Evolutionary conservation across 345 rosid genomes (phyloP), one percentile per base, ranked within the genome.

Genomic region (Reutealis trisperma): DNA sequence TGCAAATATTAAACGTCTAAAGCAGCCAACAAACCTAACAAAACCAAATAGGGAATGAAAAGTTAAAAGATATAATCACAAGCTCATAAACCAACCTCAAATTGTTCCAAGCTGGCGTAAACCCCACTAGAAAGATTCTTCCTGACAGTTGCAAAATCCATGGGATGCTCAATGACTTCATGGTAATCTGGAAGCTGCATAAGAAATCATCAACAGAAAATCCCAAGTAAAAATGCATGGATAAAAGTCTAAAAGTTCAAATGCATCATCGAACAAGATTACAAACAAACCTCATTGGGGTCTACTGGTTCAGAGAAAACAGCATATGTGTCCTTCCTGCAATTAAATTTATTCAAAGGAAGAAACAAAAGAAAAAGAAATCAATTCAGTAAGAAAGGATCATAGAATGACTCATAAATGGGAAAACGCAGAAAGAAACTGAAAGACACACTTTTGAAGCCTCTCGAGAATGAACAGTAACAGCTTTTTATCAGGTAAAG

Each of bases 311-410:
- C 83, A 22, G 83, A 76, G 64, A 71, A 81, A 18, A 68, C 83
- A 61, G 80, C 80, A 71, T 81, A 77, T 9, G 80, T 81, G 59
- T 81, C 83, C 83, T 81, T 81, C 77, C 83, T 81, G 74, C 70
- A 76, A 65, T 60, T 15, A 47, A 22, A 54, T 32, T 34, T 11
- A 49, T 32, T 37, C 54, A 72, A 78, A 58, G 61, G 54, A 68
- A 51, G 6, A 24, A 16, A 68, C 19, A 47, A 14, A 18, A 52
- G 67, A 49, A 6, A 24, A 16, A 62, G 19, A 34, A n/a, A 19
- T 61, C 55, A 54, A 42, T 61, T 58, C 44, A 49, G 44, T 54
- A 22, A 57, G 63, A 5, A 61, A 77, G 51, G 32, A 27, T 45
- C 61, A 70, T 60, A 24, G 27, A 15, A 72, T 4, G 72, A 73